phyloP scores from a whole-genome alignment of 495 filamentous ascomycete genomes.

The Tuber brumale region DNA sequence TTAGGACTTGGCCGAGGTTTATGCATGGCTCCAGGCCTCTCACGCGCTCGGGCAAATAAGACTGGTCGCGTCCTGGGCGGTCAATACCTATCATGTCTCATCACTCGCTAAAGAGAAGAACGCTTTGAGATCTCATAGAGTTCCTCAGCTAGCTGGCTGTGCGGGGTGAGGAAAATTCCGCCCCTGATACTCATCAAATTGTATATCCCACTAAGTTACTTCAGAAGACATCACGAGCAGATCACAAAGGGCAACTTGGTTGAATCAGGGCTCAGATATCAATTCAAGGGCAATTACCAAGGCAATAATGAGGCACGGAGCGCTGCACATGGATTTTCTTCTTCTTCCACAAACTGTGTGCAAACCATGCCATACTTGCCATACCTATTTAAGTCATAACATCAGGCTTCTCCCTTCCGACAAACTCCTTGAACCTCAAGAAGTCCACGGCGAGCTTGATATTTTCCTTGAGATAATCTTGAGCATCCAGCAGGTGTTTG shows the following conservation, averaged over 20 bases:
- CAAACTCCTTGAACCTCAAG: slow-evolving; percentile 80
- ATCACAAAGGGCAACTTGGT: background rate
- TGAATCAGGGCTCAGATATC: background rate
- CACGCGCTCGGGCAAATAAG: background rate
- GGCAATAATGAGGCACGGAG: background rate
- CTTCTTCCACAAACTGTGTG: background rate
- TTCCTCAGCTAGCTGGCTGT: background rate
- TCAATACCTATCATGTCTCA: background rate
- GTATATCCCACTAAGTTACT: background rate
- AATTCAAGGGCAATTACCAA: background rate
- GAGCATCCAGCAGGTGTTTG: slow-evolving; percentile 69
- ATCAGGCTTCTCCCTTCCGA: slow-evolving; percentile 85
- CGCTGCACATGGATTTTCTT: background rate
- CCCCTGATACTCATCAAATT: background rate
- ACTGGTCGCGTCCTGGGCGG: background rate
- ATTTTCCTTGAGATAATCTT: slow-evolving; percentile 89
- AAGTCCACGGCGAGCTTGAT: slow-evolving; percentile 74
- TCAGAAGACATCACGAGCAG: background rate
- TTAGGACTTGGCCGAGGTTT: background rate
- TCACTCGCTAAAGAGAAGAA: background rate
- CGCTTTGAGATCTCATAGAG: background rate
- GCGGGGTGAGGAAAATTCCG: background rate
- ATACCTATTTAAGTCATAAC: slow-evolving; percentile 67
- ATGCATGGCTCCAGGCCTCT: background rate
- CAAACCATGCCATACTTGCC: background rate